Evolutionary conservation across 2,329 filamentous ascomycete genomes (phyloP), one percentile per base, ranked within the genome.

Genomic region (Colletotrichum sp.): DNA sequence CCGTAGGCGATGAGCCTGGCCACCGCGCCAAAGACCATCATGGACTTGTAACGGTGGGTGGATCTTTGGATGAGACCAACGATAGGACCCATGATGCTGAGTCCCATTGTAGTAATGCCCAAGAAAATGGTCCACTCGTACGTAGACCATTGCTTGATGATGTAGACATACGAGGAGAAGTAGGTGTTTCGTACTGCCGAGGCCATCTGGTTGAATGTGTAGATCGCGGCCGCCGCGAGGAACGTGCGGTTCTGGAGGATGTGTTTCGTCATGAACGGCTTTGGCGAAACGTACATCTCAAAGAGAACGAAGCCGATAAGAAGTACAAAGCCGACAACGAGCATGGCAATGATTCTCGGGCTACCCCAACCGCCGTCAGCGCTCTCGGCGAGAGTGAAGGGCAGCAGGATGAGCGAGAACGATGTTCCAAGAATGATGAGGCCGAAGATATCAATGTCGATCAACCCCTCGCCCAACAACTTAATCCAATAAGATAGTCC

Each of bases 391-490:
- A 95, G 85, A 2, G 88, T 92, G 80, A 95, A 90, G 3, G 93
- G 92, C 5, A 95, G 86, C 24, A 94, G 84, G 78, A 95, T 90
- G 15, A 93, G 83, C 0, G 88, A 85, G 68, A 93, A 89, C 2
- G 90, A 90, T 1, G 84, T 84, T n/a, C 88, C 87, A 75, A 93
- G 86, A 7, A 93, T 83, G 32, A 93, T 74, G n/a, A 92, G 84
- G 6, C 92, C 91, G 63, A 89, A 76, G 18, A 89, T 88, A 79
- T 93, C 92, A 77, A 93, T 92, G 72, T 93, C 89, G 44, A 90
- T 84, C 18, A 88, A 81, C 79, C 92, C 91, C 18, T 72, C 73
- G 48, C 74, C 69, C 60, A 81, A 34, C 48, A 80, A 73, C 39
- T 77, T 68, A 3, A 39, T 62, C 81, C 82, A 83, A 15, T 75